Evolutionary conservation across 2,329 filamentous ascomycete species (phyloP).

Genomic region (Alternaria triticina): DNA sequence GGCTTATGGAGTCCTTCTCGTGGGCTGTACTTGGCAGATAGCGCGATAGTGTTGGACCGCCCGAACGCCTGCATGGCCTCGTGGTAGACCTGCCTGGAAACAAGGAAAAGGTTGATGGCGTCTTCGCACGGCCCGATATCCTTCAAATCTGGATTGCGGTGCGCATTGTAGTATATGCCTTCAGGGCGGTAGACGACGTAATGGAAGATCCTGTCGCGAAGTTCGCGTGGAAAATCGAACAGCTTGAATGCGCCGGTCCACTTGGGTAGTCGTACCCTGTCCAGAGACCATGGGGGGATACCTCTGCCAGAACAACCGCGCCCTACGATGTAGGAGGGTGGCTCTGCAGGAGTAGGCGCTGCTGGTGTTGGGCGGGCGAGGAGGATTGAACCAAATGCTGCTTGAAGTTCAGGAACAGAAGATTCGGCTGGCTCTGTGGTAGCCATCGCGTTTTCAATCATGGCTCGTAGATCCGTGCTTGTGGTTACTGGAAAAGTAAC

Average conservation of each 20-base stretch:
- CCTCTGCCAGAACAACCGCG: background rate
- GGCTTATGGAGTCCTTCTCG: background rate
- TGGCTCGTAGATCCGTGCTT: background rate
- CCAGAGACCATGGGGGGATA: background rate
- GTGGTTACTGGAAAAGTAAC: background rate
- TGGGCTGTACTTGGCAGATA: background rate
- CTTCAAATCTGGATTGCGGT: background rate
- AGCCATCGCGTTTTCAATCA: background rate
- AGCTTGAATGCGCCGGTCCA: constrained; percentile 20
- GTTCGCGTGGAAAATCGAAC: constrained; percentile 21
- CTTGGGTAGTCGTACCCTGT: background rate
- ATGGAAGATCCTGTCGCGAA: constrained; percentile 30
- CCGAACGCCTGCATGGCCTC: constrained; percentile 27
- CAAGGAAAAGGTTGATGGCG: constrained; percentile 20
- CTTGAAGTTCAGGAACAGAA: constrained; percentile 20
- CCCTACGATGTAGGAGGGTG: background rate
- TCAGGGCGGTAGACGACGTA: constrained; percentile 17
- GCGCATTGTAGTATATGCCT: constrained; percentile 6
- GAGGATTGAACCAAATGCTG: constrained; percentile 17
- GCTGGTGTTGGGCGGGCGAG: background rate
- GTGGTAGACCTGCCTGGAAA: constrained; percentile 22
- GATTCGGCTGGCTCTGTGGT: background rate
- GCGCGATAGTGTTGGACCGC: constrained; percentile 14
- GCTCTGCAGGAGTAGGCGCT: background rate
- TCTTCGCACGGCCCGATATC: background rate